Evolutionary conservation across 768 basidiomycete genomes (phyloP).

Genomic region (Lyophyllum semitale): DNA sequence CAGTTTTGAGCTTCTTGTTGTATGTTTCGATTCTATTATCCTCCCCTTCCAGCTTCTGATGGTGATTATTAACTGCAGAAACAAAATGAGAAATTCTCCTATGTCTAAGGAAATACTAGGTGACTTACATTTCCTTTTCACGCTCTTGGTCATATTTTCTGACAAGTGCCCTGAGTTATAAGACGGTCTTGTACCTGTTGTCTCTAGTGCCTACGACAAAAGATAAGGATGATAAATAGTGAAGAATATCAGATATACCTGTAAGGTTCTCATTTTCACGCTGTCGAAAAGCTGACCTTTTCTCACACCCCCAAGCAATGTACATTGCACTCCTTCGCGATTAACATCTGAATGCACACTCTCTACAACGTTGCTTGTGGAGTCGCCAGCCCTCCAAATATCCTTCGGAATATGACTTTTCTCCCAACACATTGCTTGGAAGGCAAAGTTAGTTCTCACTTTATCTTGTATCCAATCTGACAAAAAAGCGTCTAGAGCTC

Average conservation of each 20-base stretch:
- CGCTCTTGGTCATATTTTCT: constrained; percentile 12
- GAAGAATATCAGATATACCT: neutral
- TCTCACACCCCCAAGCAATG: neutral
- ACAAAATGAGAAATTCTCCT: no score
- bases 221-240: neutral
- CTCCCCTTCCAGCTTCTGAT: neutral
- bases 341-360: constrained; percentile 1
- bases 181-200: neutral
- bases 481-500: no score
- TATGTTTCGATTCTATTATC: neutral
- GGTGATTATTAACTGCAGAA: neutral
- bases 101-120: neutral
- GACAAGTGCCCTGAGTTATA: constrained; percentile 14
- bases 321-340: neutral
- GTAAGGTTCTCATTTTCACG: neutral
- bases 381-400: neutral
- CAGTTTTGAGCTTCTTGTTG: neutral
- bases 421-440: neutral
- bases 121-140: constrained; percentile 11
- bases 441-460: neutral
- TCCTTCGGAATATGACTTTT: neutral
- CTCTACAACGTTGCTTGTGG: neutral
- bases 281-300: neutral
- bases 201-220: constrained; percentile 6
- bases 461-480: neutral